Conservation (phyloP, 176 grass and related monocot species). For the Aegilops longissima region DNA sequence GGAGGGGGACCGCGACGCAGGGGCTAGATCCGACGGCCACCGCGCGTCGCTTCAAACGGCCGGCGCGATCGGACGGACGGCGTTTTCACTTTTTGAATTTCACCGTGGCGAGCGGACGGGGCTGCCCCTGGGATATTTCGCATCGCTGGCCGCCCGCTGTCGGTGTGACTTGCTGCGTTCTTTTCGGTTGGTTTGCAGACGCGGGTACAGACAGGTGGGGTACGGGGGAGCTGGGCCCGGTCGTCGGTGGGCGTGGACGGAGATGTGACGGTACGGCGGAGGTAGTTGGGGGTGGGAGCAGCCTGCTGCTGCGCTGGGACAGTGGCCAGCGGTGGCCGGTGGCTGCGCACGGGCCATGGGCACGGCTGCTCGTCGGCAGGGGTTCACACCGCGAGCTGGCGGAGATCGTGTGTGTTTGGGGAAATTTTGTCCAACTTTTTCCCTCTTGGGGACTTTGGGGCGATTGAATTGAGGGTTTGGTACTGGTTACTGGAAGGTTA, state of each 20-base stretch:
- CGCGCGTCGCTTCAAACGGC: background rate
- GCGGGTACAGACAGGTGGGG: background rate
- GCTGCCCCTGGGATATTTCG: background rate
- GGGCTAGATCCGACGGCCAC: background rate
- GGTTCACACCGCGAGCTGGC: background rate
- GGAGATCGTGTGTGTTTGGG: background rate
- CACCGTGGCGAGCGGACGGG: background rate
- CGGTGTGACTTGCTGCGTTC: background rate
- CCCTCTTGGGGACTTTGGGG: no score
- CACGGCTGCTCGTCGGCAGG: background rate
- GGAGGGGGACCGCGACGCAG: background rate
- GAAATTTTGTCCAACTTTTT: no score
- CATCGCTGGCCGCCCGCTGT: background rate
- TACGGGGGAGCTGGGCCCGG: rapidly evolving
- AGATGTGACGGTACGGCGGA: background rate
- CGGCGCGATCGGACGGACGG: background rate
- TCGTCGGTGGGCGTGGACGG: background rate
- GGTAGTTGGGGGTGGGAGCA: background rate
- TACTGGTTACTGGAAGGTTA: no score
- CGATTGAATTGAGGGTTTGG: no score
- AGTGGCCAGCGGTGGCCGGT: background rate
- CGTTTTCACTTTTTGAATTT: background rate
- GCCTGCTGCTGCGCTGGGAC: background rate
- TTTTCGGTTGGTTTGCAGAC: background rate
- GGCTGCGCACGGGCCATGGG: background rate